Base-by-base conservation (phyloP, 1,284 basidiomycete genomes). In the Phellopilus nigrolimitatus region DNA sequence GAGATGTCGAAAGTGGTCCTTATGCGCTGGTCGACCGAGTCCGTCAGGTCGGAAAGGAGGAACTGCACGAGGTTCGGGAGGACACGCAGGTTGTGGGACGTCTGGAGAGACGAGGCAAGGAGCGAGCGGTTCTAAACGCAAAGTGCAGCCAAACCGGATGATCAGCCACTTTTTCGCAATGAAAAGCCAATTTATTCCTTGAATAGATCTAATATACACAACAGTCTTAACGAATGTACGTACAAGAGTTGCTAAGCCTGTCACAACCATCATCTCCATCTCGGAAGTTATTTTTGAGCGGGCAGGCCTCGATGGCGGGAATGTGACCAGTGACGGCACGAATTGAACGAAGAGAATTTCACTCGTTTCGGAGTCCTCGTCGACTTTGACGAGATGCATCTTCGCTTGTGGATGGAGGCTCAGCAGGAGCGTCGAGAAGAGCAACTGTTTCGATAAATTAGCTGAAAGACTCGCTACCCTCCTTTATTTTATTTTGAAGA, bases 111-210 rank as follows among this genome's bases (percentile, higher is more conserved):
- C 2, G 91, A 91, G 0, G 91, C 90, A 1, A 99, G 76, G 21
- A 95, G 71, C 1, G 91, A 82, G 67, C 91, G 91, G 61, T 97
- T 89, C 91, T 95, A 54, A 95, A 88, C 88, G 92, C 53, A 9
- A 12, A 13, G 28, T 9, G 6, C 8, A 49, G 58, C 54, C 51
- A 15, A 9, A 24, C 21, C 17, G 31, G 19, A n/a, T 10, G 56
- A 27, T 48, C 44, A 12, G 27, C 49, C 22, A 47, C 44, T 19
- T 10, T 19, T 33, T 22, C 15, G 27, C 19, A 46, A 13, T 12
- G 38, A 30, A 34, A 54, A 15, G 28, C 25, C 22, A 53, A 46
- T 25, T 19, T 13, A n/a, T 24, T 22, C 42, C 17, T 49, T 15
- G 10, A 27, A 30, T 37, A 24, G 28, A 39, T 22, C 5, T 3